Evolutionary conservation across 2,329 filamentous ascomycete genomes (phyloP), one percentile per base, ranked within the genome.

Genomic region (Chrysoporthe puriensis): DNA sequence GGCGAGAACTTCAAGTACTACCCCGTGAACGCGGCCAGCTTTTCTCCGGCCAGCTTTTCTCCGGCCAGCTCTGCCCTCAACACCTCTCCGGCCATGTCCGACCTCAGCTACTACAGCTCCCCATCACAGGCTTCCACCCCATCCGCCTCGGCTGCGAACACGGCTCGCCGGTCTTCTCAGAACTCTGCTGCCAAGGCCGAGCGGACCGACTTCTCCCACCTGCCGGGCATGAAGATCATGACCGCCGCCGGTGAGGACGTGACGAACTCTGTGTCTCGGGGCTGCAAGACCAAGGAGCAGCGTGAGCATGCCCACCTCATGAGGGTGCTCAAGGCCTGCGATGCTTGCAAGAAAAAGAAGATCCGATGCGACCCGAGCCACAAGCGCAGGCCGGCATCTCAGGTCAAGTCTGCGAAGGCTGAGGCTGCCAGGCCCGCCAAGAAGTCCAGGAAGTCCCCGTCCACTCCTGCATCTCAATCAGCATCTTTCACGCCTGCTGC

Each of bases 271-370:
- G 86, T 86, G 16, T 87, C 86, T 18, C 83, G 88, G 50, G 87
- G 87, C 44, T 87, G 84, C 76, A 90, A 90, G 79, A 88, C 88
- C 63, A 88, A 88, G 81, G 88, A 90, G 80, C 88, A 90, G 80
- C 84, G 88, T 44, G 87, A 90, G 64, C 88, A 90, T 73, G 88
- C 88, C 6, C 87, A 89, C 72, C 78, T 90, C 59, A 90, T 90
- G 86, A 82, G 88, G 69, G 87, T 88, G 74, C 86, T 90, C 75
- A 89, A 89, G 79, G 88, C 88, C n/a, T 90, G 88, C 75, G 85
- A 88, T 56, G 80, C 81, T 69, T 90, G 88, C 79, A 80, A 82
- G 69, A 82, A 80, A 75, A 90, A 89, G 83, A 90, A 90, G 84
- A 82, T 86, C 52, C 84, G 86, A 58, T 89, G 86, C 74, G 85